Conservation (phyloP, 2,329 filamentous ascomycete genomes). For the Fusarium brevicatenulatum region DNA sequence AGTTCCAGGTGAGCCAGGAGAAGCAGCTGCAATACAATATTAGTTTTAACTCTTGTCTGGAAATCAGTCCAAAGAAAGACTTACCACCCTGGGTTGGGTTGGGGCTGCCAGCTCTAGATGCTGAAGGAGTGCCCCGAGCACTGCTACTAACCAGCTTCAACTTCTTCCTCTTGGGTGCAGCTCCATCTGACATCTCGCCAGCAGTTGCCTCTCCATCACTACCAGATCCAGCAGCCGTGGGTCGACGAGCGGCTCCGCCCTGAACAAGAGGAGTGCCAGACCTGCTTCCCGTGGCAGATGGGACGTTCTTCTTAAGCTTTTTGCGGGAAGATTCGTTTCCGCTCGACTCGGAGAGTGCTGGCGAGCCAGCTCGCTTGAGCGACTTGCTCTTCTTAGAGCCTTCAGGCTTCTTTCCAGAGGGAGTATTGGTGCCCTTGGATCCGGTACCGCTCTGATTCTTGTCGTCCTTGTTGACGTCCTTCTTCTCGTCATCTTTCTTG, state of each 20-base stretch:
- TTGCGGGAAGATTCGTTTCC: constrained; percentile 90
- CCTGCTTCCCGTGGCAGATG: constrained; percentile 62
- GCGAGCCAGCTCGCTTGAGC: constrained; percentile 86
- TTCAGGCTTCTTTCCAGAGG: constrained; percentile 58
- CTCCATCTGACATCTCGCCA: constrained; percentile 72
- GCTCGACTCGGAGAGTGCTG: constrained; percentile 88
- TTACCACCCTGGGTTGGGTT: constrained; percentile 55
- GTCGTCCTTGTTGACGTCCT: constrained; percentile 58
- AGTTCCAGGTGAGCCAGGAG: constrained; percentile 50
- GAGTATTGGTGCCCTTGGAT: constrained; percentile 73
- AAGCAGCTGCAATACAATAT: constrained; percentile 40
- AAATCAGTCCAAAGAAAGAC: constrained; percentile 15
- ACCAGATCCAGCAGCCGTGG: constrained; percentile 65
- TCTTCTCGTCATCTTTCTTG: constrained; percentile 59
- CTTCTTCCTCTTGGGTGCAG: constrained; percentile 62
- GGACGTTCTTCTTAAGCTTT: constrained; percentile 73
- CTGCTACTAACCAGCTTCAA: constrained; percentile 62
- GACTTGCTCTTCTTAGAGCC: constrained; percentile 65
- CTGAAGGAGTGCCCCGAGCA: constrained; percentile 63
- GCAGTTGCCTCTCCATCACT: constrained; percentile 79
- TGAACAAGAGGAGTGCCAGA: constrained; percentile 64
- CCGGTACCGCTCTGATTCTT: constrained; percentile 65
- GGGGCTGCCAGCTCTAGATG: constrained; percentile 72
- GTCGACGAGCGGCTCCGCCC: constrained; percentile 51
- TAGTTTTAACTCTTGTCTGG: constrained; percentile 1